Evolutionary conservation across 176 grass and related monocot species (phyloP), one percentile per base, ranked within the genome.

Genomic region (Musa beccarii): DNA sequence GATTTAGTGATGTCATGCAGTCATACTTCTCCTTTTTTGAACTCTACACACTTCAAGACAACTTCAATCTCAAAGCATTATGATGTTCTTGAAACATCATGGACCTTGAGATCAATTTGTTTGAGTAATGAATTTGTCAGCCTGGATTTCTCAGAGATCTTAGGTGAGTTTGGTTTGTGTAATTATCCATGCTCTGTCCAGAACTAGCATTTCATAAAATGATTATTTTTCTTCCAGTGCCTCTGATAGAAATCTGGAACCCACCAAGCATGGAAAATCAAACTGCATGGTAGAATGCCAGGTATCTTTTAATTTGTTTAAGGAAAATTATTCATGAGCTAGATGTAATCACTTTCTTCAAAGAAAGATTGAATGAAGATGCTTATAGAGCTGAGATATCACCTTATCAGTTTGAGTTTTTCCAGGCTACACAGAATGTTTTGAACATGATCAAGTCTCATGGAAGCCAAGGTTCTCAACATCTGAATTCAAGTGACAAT

Each of bases 221-320:
- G 19, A 7, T 16, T 75, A 5, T 59, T 10, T 67, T 1, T 69
- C 15, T 34, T 23, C 2, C 86, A 92, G 89, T 57, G 89, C 86
- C 53, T 86, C 89, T 2, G 86, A 84, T 1, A 74, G 86, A 84
- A 82, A 77, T 52, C 23, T 66, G 83, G 83, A 88, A 77, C 17
- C 67, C 21, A 66, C 70, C 66, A 86, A 77, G 72, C 67, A 83
- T 54, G 83, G 56, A 6, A 63, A 77, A 11, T n/a, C 72, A 63
- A 83, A 54, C n/a, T 77, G 16, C 79, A 52, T 34, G 25, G 69
- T 75, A 14, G 76, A 64, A 74, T 53, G 69, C 21, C 83, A 83
- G 79, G 84, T 68, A 50, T 54, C 2, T 49, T 73, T n/a, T 20
- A 73, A 11, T 53, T 20, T 3, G 19, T 20, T 8, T 21, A 53